Base-by-base conservation (phyloP, 2,329 filamentous ascomycete genomes). In the Pleurostoma richardsiae region DNA sequence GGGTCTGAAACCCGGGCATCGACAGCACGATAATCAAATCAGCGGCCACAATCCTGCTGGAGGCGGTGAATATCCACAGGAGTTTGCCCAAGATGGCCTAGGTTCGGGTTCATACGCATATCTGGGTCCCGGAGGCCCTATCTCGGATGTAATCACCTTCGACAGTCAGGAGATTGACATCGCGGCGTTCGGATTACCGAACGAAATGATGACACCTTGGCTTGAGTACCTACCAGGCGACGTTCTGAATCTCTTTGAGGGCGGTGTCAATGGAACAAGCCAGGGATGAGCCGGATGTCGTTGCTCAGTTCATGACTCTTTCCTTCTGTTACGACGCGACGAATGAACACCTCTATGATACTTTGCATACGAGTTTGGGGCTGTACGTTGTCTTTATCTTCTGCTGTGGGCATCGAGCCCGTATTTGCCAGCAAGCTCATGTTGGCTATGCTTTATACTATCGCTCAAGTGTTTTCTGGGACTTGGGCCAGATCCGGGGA, bases 151-250 rank as follows among this genome's bases (percentile, higher is more conserved):
- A 52, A 85, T 90, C 66, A 83, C 86, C 51, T 88, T 91, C 53
- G 82, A 89, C 59, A 85, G 81, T 49, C 86, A 88, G 52, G 86
- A 91, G 53, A 81, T 92, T 31, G 86, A 91, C 52, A 85, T 91
- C 72, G 80, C 78, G 28, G 70, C 79, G 4, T 66, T 90, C 19
- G 83, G 81, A 0, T 50, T 75, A 38, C 68, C 71, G 2, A 77
- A 82, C 11, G 85, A 88, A 40, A 79, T 88, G 65, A 80, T 86
- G 73, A 81, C 83, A 1, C 66, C 67, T 4, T 91, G 86, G 85
- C 69, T 90, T 8, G 86, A 89, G 56, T 88, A 87, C 49, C 68
- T 90, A 5, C 85, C 86, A 0, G 77, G 76, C 28, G 83, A 88
- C 57, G 75, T 87, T 49, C 57, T 86, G 38, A 75, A 72, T 30